These are phyloP conservation scores for Ogataea ganodermae DNA, from an alignment of 805 yeast species.

Conservation along the genomic window DNA sequence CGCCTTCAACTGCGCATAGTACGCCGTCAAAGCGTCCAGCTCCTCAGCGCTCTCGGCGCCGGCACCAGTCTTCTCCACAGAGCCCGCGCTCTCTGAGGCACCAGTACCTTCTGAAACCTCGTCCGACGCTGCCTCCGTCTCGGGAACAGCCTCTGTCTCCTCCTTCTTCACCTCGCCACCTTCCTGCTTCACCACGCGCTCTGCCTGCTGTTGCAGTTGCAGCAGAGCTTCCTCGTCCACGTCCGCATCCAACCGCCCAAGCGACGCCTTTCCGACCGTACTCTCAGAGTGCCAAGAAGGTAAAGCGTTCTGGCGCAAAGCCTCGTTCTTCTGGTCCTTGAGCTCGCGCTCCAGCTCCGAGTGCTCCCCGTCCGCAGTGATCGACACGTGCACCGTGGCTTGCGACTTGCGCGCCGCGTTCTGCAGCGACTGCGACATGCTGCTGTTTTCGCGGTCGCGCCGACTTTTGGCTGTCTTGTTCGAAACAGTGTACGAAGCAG, in stretches of 20 bases:
- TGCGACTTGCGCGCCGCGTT: constrained; percentile 52
- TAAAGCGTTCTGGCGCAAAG: constrained; percentile 85
- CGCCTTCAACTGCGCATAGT: constrained; percentile 75
- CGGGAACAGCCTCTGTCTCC: constrained; percentile 7
- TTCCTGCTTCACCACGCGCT: constrained; percentile 5
- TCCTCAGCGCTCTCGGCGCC: constrained; percentile 57
- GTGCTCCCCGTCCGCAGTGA: constrained; percentile 84
- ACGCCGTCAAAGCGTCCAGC: constrained; percentile 71
- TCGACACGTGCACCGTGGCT: constrained; percentile 87
- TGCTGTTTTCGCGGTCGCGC: constrained; percentile 20
- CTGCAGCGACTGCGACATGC: constrained; percentile 33
- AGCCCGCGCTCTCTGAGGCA: background rate
- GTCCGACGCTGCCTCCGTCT: background rate
- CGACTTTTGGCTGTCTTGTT: constrained; percentile 36
- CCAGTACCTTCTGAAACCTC: background rate
- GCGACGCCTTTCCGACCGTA: constrained; percentile 74
- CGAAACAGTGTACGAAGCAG: constrained; percentile 69
- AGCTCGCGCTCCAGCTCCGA: constrained; percentile 61
- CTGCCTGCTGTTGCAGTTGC: constrained; percentile 11
- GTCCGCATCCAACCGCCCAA: constrained; percentile 59
- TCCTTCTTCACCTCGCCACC: constrained; percentile 23
- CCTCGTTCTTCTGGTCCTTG: constrained; percentile 66
- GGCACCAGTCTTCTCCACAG: constrained; percentile 22
- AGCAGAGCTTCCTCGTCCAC: constrained; percentile 29
- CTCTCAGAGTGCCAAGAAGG: constrained; percentile 96